These are phyloP conservation scores for Aspergillus thermomutatus DNA, from an alignment of 2,329 filamentous ascomycete genomes.

Conservation along the genomic window DNA sequence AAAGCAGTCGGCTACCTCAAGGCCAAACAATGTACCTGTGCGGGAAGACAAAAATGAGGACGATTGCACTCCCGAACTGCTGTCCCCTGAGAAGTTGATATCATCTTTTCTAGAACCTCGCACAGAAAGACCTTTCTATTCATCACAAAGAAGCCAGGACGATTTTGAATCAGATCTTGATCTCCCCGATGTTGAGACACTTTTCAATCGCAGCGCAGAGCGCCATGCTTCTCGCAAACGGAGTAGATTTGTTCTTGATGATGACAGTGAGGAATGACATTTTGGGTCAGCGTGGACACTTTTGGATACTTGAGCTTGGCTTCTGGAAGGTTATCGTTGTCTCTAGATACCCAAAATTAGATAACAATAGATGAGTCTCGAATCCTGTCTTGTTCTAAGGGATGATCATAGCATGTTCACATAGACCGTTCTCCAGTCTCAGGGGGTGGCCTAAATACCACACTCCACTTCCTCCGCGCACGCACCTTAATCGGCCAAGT, in stretches of 20 bases:
- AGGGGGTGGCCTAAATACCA: background rate
- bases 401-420: background rate
- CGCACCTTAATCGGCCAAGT: conserved; percentile 3
- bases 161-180: conserved; percentile 25
- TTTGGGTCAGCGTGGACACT: conserved; percentile 4
- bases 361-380: background rate
- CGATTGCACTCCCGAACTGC: conserved; percentile 1
- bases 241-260: conserved; percentile 23
- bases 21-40: background rate
- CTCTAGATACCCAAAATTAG: background rate
- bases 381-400: background rate
- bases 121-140: conserved; percentile 14
- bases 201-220: conserved; percentile 18
- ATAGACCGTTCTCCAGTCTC: background rate
- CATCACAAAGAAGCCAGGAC: conserved; percentile 17
- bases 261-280: conserved; percentile 27
- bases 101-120: conserved; percentile 11
- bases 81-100: conserved; percentile 12
- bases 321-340: background rate
- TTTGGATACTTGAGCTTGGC: conserved; percentile 1
- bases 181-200: conserved; percentile 25
- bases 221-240: conserved; percentile 14
- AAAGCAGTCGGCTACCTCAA: background rate
- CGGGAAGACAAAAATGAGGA: background rate
- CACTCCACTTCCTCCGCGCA: conserved; percentile 1